These are phyloP conservation scores for Phyllosticta citrichinensis DNA, from an alignment of 2,329 filamentous ascomycete species.

Conservation along the genomic window DNA sequence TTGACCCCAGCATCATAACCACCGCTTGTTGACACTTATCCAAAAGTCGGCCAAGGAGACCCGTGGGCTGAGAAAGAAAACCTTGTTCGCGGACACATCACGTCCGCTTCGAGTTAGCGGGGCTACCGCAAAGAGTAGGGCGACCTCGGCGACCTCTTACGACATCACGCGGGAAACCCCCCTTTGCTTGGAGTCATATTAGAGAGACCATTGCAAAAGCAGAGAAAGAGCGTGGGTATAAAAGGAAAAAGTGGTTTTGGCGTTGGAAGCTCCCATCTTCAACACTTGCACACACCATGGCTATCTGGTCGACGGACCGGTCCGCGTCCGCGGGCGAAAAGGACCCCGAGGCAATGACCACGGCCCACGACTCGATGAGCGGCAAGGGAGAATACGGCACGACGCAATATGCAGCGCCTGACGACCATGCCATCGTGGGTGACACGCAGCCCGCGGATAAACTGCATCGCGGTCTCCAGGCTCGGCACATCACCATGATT, in stretches of 20 bases:
- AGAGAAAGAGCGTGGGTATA: neutral
- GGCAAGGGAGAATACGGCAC: slow-evolving; percentile 4
- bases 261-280: neutral
- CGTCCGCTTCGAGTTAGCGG: neutral
- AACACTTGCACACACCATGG: neutral
- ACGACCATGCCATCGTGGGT: slow-evolving; percentile 1
- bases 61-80: neutral
- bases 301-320: neutral
- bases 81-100: neutral
- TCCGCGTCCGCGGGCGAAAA: neutral
- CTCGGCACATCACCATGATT: slow-evolving; percentile 51
- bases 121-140: neutral
- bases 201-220: neutral
- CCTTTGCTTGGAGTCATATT: neutral
- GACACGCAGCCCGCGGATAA: slow-evolving; percentile 13
- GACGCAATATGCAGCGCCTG: neutral
- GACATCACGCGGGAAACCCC: neutral
- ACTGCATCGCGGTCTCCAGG: slow-evolving; percentile 44
- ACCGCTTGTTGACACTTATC: neutral
- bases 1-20: neutral
- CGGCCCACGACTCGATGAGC: neutral
- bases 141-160: neutral
- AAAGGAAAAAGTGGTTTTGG: neutral
- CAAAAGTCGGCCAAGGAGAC: neutral
- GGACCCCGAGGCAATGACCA: neutral